Percentiles rank a stretch among this genome's conserved stretches.
Conservation (phyloP, 1,284 basidiomycete species). For the Chiua sp. region DNA sequence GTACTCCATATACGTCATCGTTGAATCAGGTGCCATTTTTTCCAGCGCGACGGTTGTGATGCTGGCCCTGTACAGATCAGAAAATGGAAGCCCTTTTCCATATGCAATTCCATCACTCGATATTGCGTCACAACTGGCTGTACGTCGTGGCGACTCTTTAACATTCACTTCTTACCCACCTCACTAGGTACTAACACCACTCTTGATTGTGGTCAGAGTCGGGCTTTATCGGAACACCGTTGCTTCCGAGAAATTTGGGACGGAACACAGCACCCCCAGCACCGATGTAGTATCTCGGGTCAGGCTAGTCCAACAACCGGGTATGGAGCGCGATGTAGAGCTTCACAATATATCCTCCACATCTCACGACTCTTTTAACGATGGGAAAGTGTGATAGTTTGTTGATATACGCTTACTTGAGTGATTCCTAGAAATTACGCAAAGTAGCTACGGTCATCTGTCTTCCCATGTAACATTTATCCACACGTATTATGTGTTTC, state of each 20-base stretch:
- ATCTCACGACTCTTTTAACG: neutral
- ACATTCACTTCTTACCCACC: neutral
- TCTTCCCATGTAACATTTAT: neutral
- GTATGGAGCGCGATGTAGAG: conserved; percentile 3
- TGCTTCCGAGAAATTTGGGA: neutral
- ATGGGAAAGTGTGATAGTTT: conserved; percentile 6
- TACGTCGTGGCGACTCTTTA: conserved; percentile 1
- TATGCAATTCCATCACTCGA: conserved; percentile 21
- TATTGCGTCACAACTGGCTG: conserved; percentile 20
- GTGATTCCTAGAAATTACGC: too few species aligned
- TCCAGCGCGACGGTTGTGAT: conserved; percentile 18
- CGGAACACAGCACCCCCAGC: neutral
- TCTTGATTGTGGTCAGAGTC: conserved; percentile 21
- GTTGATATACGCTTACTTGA: neutral
- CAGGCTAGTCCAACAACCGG: neutral
- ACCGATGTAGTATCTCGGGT: neutral
- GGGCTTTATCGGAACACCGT: conserved; percentile 11
- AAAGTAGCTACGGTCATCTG: neutral
- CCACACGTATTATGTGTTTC: neutral
- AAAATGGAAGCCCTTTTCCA: conserved; percentile 16
- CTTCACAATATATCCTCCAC: neutral
- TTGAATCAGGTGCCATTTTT: conserved; percentile 24
- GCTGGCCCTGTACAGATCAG: conserved; percentile 16
- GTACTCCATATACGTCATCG: conserved; percentile 19
- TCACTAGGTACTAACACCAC: conserved; percentile 17